Percentiles rank a stretch among this genome's conserved stretches.
phyloP scores from a whole-genome alignment of 352 stramenopile species.

The Globisporangium lucens region DNA sequence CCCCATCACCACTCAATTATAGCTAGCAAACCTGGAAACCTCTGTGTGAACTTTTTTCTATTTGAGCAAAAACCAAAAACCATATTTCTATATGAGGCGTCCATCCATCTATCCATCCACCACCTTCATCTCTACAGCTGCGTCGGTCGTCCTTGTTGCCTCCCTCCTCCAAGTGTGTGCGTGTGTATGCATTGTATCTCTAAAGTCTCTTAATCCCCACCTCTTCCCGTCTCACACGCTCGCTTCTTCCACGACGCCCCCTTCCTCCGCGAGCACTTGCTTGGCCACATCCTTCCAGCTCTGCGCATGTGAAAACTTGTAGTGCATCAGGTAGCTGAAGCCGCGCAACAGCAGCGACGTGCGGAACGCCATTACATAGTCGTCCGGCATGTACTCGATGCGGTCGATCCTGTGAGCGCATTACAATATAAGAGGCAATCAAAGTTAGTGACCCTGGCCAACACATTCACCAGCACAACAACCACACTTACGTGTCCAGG shows the following conservation, averaged over 20 bases:
- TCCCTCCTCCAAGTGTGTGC: not conserved
- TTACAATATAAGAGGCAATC: not conserved
- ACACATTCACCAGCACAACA: not conserved
- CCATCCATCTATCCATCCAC: not conserved
- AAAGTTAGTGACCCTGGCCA: not conserved
- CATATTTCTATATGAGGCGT: not conserved
- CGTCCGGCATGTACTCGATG: conserved; percentile 78
- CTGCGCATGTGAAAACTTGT: conserved; percentile 83
- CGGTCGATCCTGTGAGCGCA: conserved; percentile 54
- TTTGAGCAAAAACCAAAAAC: not conserved
- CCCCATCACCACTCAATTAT: not conserved
- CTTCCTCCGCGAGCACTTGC: conserved; percentile 56
- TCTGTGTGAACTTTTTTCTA: not conserved
- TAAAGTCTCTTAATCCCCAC: not conserved
- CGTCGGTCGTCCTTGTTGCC: not conserved
- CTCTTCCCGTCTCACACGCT: not conserved
- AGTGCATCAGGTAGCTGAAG: conserved; percentile 83
- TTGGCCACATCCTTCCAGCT: conserved; percentile 73
- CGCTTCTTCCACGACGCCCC: not conserved
- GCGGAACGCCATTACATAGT: conserved; percentile 88
- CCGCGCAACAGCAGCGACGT: conserved; percentile 81
- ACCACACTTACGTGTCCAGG: conserved; percentile 61
- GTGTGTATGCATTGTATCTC: not conserved
- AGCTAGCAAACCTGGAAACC: not conserved
- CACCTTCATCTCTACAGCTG: not conserved